Conservation (phyloP, 73 alveolate species). For the Paramecium biaurelia region DNA sequence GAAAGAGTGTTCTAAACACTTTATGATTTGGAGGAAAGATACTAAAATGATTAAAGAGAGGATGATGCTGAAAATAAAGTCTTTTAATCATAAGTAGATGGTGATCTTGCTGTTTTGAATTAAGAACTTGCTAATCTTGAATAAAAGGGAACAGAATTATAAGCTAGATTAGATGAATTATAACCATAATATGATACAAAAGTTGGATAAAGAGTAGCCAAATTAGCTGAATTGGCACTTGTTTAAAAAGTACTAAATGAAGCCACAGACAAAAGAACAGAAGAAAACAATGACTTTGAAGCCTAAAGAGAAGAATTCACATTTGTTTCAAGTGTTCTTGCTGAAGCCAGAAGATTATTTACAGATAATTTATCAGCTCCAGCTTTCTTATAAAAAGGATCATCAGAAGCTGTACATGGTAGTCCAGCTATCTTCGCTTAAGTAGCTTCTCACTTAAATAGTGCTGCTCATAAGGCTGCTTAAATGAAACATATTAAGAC, state of each 20-base stretch:
- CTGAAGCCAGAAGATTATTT: slow-evolving; percentile 64
- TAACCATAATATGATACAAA: neutral
- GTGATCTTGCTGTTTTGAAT: slow-evolving; percentile 17
- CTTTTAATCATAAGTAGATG: neutral
- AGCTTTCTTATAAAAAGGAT: slow-evolving; percentile 1
- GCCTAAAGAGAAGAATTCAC: slow-evolving; percentile 42
- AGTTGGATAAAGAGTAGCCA: slow-evolving; percentile 27
- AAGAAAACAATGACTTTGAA: neutral
- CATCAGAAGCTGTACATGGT: neutral
- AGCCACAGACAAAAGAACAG: neutral
- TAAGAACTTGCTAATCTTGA: slow-evolving; percentile 25
- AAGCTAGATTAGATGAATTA: neutral
- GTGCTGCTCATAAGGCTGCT: slow-evolving; percentile 49
- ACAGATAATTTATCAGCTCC: slow-evolving; percentile 54
- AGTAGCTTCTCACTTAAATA: slow-evolving; percentile 51
- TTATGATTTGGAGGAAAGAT: slow-evolving; percentile 48
- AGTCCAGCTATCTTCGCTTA: slow-evolving; percentile 2
- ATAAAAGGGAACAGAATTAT: slow-evolving; percentile 1
- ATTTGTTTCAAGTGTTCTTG: slow-evolving; percentile 50
- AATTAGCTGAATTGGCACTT: neutral
- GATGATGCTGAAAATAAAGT: slow-evolving; percentile 35
- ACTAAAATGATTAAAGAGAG: slow-evolving; percentile 10
- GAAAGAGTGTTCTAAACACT: slow-evolving; percentile 48
- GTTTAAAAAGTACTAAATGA: neutral
- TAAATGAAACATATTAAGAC: slow-evolving; percentile 57